Base-by-base conservation (phyloP, 495 filamentous ascomycete genomes). In the Podospora comata region DNA sequence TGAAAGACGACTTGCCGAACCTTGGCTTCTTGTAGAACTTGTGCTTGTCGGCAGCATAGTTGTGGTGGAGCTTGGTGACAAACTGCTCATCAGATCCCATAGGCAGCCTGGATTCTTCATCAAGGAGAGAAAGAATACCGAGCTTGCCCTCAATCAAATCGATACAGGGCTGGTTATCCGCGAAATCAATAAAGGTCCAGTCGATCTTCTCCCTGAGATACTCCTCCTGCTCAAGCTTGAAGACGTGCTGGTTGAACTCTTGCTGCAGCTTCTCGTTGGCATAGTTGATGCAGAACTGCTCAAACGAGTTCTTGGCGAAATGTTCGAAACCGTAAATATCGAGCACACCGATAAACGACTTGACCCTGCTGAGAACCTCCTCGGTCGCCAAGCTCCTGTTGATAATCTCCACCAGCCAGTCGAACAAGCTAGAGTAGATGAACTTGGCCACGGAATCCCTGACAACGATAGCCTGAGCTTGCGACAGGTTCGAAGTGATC, bases 241-340 rank as follows among this genome's bases (percentile, higher is more conserved):
- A 99, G n/a, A 99, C 95, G 72, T 99, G 95, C 79, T 96, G 93
- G 79, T 99, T 99, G 84, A 99, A 99, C 73, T 99, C 96, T 75
- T 99, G 95, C 75, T 99, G 95, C 44, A 99, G 82, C 79, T 99
- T 99, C 80, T 99, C 95, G 79, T 99, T 99, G 77, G 95, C 95
- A 73, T 98, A 99, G 81, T 99, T 99, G 85, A 99, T 99, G 78
- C 95, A 99, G 79, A 99, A 99, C 78, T 99, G 95, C 79, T 99
- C 95, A 73, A 99, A 99, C 9, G 96, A 98, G 83, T 99, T 99
- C 82, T 97, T 97, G 62, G 96, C 94, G 74, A 99, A 99, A 80
- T 99, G 95, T 79, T 99, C 95, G 77, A 99, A 99, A 57, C 95
- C 95, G 83, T 99, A 99, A 72, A 99, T 99, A 92, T 99, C 95